Base-by-base conservation (phyloP, 352 stramenopile species). In the Blastocystis sp. region DNA sequence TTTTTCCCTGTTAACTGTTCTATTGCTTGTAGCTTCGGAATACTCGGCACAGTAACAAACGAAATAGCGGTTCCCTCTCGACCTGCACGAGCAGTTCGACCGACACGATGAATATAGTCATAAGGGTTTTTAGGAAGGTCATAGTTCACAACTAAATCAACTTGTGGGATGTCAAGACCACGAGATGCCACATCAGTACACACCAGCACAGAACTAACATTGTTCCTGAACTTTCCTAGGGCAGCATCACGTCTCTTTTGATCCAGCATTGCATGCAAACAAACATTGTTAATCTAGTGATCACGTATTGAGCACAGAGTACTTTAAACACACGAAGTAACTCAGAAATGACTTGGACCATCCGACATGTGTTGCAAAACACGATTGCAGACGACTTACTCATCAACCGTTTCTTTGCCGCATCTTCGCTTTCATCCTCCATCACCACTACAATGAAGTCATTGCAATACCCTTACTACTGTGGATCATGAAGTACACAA, bases 101-200 rank as follows among this genome's bases (percentile, higher is more conserved):
- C 96, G 43, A 98, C 95, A 41, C 97, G 94, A 91, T 99, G 97
- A 53, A 99, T 95, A 91, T 99, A 99, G 91, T 98, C 96, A 55
- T 97, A 94, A n/a, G 95, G 91, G 73, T 95, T 94, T 37, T 95
- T 93, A 3, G 97, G 97, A 26, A 99, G 88, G 91, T 99, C 97
- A 53, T 96, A 98, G 91, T 99, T 98, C 56, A 99, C 92, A 26
- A 99, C 97, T 2, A 98, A 91, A 90, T 98, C 96, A 11, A 97
- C 95, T 78, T 96, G 92, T 0, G 96, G 96, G 66, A 99, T 98
- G 90, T 99, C 97, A 20, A 99, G 91, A 30, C 97, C 97, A 75
- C 97, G 93, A 90, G 93, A 96, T 16, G 96, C 96, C 16, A 99
- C 96, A 91, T 99, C 97, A 39, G 97, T 99, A 59, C 95, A 96